Conservation (phyloP, 2,329 filamentous ascomycete genomes). For the Lomentospora prolificans region DNA sequence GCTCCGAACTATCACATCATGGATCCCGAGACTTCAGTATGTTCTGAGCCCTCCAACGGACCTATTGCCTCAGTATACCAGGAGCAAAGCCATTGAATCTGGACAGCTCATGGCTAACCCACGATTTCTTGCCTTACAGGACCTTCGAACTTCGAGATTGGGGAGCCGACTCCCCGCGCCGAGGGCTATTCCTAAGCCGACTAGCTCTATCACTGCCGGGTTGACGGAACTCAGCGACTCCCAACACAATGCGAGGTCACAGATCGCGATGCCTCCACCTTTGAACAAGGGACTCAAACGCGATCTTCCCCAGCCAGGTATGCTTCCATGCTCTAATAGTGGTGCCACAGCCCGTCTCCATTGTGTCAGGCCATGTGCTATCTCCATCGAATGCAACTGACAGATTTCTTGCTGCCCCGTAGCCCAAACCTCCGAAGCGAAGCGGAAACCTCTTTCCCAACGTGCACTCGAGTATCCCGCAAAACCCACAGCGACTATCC, state of each 20-base stretch:
- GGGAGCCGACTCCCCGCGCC: conserved; percentile 7
- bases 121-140: conserved; percentile 8
- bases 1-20: conserved; percentile 18
- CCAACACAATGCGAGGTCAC: conserved; percentile 46
- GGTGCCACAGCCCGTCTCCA: too few relatives aligned
- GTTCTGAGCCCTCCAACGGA: conserved; percentile 6
- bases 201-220: not conserved
- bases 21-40: conserved; percentile 24
- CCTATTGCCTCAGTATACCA: too few relatives aligned
- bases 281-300: conserved; percentile 39
- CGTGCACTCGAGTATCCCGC: conserved; percentile 41
- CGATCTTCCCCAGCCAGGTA: conserved; percentile 35
- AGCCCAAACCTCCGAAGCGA: conserved; percentile 24
- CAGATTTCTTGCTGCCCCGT: not conserved
- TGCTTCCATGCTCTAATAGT: conserved; percentile 10
- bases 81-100: too few relatives aligned
- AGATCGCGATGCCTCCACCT: conserved; percentile 27
- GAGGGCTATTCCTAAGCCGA: not conserved
- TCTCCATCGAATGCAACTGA: not conserved
- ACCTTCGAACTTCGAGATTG: conserved; percentile 6
- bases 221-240: conserved; percentile 44
- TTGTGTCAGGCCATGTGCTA: too few relatives aligned
- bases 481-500: conserved; percentile 28
- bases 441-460: conserved; percentile 50
- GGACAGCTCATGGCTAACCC: not conserved